Evolutionary conservation across 331 rosid species (phyloP).

Genomic region (Acacia pycnantha): DNA sequence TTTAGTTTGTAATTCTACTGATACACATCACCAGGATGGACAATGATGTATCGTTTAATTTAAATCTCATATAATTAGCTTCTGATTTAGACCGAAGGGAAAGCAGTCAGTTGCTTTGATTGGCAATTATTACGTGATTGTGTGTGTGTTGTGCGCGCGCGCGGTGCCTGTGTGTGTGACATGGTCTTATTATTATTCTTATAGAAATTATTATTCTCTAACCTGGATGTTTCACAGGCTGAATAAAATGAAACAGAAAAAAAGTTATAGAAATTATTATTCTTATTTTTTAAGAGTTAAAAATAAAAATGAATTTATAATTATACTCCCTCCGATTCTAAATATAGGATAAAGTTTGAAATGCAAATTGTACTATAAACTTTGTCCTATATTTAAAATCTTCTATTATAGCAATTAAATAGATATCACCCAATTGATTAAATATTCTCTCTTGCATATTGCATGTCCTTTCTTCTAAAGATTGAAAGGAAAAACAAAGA

Average conservation of each 20-base stretch:
- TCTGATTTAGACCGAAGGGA: neutral
- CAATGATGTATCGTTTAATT: neutral
- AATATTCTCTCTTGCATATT: neutral
- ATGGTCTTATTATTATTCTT: too few species aligned
- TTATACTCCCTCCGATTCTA: too few species aligned
- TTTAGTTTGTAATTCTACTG: neutral
- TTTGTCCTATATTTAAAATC: too few species aligned
- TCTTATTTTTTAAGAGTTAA: neutral
- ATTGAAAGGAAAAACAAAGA: neutral
- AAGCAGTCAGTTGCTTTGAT: neutral
- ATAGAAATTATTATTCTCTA: too few species aligned
- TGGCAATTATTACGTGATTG: too few species aligned
- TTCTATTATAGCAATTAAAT: neutral
- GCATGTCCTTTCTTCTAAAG: neutral
- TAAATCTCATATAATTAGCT: neutral
- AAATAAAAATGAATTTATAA: neutral
- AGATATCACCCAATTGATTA: neutral
- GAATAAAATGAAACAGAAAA: neutral
- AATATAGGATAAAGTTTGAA: too few species aligned
- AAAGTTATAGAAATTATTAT: neutral
- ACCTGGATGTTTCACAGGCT: neutral
- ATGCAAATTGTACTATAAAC: too few species aligned
- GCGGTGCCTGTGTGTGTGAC: neutral
- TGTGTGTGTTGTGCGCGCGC: neutral
- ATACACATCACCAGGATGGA: neutral